A percentile compares a stretch with the other conserved stretches of the same genome.
Evolutionary conservation across 352 stramenopile genomes (phyloP).

Genomic region (Globisporangium spinosum): DNA sequence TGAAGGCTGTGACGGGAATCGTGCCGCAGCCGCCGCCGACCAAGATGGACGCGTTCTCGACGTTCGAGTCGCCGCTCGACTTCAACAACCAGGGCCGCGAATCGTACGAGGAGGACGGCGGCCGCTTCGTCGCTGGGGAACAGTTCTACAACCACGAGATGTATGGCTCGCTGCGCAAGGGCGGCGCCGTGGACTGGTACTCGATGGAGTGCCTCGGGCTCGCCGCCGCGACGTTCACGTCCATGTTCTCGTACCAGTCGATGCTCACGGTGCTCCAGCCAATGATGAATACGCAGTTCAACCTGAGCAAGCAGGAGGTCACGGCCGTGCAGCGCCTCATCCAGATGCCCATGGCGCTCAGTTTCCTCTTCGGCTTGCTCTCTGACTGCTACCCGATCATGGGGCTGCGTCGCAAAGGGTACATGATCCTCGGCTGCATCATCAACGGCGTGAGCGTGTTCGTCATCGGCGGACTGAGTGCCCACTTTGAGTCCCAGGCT

Average conservation of each 20-base stretch:
- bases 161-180: constrained; percentile 53
- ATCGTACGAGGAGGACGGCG: constrained; percentile 29
- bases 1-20: not conserved
- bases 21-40: not conserved
- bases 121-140: constrained; percentile 58
- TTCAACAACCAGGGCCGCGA: not conserved
- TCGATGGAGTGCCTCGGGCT: constrained; percentile 65
- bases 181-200: constrained; percentile 47
- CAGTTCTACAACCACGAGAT: constrained; percentile 64
- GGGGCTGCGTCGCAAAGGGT: constrained; percentile 86
- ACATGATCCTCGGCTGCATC: constrained; percentile 85
- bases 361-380: constrained; percentile 86
- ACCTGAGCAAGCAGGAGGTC: constrained; percentile 37
- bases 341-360: constrained; percentile 85
- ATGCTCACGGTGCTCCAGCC: constrained; percentile 47
- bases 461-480: constrained; percentile 48
- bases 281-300: constrained; percentile 55
- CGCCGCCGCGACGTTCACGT: constrained; percentile 59
- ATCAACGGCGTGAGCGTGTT: constrained; percentile 62
- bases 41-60: not conserved
- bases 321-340: constrained; percentile 54
- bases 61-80: not conserved
- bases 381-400: constrained; percentile 91
- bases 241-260: constrained; percentile 62
- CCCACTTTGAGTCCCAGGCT: constrained; percentile 33